Percentiles rank a stretch among this genome's conserved stretches.
These are phyloP conservation scores for Penicillium cosmopolitanum DNA, from an alignment of 495 filamentous ascomycete genomes.

Conservation along the genomic window DNA sequence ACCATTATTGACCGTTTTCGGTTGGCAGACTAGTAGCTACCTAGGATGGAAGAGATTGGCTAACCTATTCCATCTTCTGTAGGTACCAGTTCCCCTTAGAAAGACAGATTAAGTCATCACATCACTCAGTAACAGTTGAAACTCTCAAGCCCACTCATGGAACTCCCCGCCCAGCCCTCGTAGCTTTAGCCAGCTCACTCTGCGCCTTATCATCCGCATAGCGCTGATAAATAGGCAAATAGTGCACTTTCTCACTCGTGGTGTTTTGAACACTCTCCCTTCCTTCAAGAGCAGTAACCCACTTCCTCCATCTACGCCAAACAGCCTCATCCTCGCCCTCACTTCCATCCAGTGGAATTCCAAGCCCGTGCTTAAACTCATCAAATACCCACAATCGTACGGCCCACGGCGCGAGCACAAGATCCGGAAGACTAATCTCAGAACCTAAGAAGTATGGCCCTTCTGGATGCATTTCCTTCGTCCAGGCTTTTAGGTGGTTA, in stretches of 20 bases:
- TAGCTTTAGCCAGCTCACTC: conserved; percentile 70
- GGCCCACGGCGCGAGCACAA: conserved; percentile 68
- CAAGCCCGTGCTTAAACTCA: conserved; percentile 66
- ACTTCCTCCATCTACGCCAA: conserved; percentile 65
- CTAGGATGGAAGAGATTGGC: too few relatives aligned
- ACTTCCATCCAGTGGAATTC: conserved; percentile 54
- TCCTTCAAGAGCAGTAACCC: conserved; percentile 57
- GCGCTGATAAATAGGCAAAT: conserved; percentile 65
- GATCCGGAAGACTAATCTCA: conserved; percentile 60
- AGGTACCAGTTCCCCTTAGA: too few relatives aligned
- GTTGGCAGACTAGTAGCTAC: too few relatives aligned
- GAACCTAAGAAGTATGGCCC: conserved; percentile 69
- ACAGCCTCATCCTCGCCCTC: conserved; percentile 53
- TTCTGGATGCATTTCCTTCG: conserved; percentile 57
- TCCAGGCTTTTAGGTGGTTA: conserved; percentile 55
- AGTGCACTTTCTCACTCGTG: conserved; percentile 63
- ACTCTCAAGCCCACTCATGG: conserved; percentile 40
- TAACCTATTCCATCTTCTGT: too few relatives aligned
- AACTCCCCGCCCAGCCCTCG: conserved; percentile 61
- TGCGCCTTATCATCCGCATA: conserved; percentile 76
- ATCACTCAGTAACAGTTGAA: too few relatives aligned
- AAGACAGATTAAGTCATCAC: too few relatives aligned
- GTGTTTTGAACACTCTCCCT: conserved; percentile 63
- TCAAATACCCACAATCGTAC: conserved; percentile 71
- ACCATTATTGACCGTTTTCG: too few relatives aligned